Evolutionary conservation across 495 filamentous ascomycete genomes (phyloP).

Genomic region (Neurospora terricola): DNA sequence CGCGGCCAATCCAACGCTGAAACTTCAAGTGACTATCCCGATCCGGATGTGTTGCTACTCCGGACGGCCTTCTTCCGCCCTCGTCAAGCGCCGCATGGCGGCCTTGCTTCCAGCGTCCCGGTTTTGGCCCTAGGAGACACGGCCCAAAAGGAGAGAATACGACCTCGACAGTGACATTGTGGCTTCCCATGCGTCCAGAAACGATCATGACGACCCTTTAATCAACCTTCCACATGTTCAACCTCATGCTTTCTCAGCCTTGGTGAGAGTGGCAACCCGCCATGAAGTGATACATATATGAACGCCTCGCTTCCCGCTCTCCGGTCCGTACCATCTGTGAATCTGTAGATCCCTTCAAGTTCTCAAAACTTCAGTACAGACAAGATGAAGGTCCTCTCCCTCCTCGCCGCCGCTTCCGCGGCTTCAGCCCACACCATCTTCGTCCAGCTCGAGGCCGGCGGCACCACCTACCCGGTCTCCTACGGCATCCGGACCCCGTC

Average conservation of each 20-base stretch:
- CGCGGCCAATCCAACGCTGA: neutral
- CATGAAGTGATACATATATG: neutral
- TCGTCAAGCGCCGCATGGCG: neutral
- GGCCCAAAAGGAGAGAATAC: neutral
- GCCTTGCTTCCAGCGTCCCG: neutral
- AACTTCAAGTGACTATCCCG: neutral
- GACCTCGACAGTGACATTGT: neutral
- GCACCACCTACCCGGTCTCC: slow-evolving; percentile 24
- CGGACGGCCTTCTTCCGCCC: neutral
- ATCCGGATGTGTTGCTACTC: neutral
- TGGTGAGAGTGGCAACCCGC: neutral
- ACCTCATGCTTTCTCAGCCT: neutral
- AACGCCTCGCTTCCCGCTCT: neutral
- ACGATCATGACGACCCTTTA: neutral
- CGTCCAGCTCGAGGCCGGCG: slow-evolving; percentile 34
- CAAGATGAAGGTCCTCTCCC: slow-evolving; percentile 19
- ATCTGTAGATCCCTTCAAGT: neutral
- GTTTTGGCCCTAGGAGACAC: neutral
- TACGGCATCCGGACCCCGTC: slow-evolving; percentile 29
- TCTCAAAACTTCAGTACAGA: neutral
- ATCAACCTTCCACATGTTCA: neutral
- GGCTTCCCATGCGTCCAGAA: neutral
- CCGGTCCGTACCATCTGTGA: neutral
- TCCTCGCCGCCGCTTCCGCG: slow-evolving; percentile 22
- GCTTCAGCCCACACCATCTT: slow-evolving; percentile 48